phyloP scores from a whole-genome alignment of 768 basidiomycete species.

The Lactifluus subvellereus region DNA sequence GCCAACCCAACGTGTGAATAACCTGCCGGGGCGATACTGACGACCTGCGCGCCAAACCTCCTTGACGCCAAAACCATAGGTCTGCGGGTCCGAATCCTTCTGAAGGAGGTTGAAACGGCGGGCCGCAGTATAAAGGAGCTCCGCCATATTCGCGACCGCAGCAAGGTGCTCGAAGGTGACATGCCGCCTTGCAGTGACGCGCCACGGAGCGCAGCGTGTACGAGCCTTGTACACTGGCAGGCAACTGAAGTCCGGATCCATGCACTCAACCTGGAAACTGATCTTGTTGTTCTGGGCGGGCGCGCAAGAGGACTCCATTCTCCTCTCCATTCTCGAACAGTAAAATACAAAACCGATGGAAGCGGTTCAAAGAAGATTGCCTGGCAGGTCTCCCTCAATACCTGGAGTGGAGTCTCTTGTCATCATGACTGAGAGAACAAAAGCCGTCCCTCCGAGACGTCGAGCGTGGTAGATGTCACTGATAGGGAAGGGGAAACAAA shows the following conservation, averaged over 20 bases:
- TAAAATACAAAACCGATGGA: not conserved
- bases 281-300: not conserved
- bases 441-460: not conserved
- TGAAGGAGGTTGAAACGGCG: slow-evolving; percentile 63
- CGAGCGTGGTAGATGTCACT: not conserved
- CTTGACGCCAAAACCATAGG: slow-evolving; percentile 93
- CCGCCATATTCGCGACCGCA: too few species aligned
- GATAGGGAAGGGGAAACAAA: not conserved
- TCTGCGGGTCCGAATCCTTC: slow-evolving; percentile 71
- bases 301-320: not conserved
- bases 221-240: too few species aligned
- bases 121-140: slow-evolving; percentile 41
- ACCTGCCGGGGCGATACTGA: slow-evolving; percentile 68
- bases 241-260: not conserved
- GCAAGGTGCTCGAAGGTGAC: too few species aligned
- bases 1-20: slow-evolving; percentile 95
- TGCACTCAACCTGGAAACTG: not conserved
- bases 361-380: not conserved
- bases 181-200: too few species aligned
- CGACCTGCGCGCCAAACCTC: slow-evolving; percentile 89
- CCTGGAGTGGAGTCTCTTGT: not conserved
- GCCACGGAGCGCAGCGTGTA: too few species aligned
- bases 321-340: not conserved
- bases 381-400: not conserved
- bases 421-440: not conserved